These are phyloP conservation scores for Zasmidium cellare DNA, from an alignment of 2,329 filamentous ascomycete genomes.

Conservation along the genomic window DNA sequence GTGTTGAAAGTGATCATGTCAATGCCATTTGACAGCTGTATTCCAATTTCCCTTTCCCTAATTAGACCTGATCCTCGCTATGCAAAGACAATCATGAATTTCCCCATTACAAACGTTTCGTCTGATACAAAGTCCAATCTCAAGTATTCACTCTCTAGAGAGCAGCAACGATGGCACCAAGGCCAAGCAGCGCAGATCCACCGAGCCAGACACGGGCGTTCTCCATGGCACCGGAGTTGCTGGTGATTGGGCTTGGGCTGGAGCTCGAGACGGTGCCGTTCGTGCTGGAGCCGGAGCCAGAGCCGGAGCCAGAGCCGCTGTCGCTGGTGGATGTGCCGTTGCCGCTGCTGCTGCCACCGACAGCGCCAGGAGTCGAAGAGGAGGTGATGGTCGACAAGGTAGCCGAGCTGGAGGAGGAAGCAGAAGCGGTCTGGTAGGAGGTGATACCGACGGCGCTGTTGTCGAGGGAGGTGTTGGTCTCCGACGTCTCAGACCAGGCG, in stretches of 20 bases:
- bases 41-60: too few species aligned
- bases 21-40: too few species aligned
- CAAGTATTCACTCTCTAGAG: too few species aligned
- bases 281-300: neutral
- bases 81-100: neutral
- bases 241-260: neutral
- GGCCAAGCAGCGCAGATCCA: slow-evolving; percentile 38
- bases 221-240: slow-evolving; percentile 47
- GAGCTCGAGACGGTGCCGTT: slow-evolving; percentile 7
- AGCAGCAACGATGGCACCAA: slow-evolving; percentile 23
- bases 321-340: neutral
- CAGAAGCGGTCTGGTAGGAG: neutral
- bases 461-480: neutral
- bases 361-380: neutral
- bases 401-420: neutral
- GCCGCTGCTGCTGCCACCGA: neutral
- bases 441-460: neutral
- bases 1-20: too few species aligned
- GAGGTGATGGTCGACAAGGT: neutral
- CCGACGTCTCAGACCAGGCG: slow-evolving; percentile 1
- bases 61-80: too few species aligned
- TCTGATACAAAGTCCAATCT: too few species aligned
- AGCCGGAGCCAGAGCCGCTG: neutral
- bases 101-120: neutral
- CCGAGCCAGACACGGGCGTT: slow-evolving; percentile 49